A percentile compares a stretch with the other conserved stretches of the same genome.
Evolutionary conservation across 352 stramenopile genomes (phyloP).

Genomic region (Phytopythium mirpurense): DNA sequence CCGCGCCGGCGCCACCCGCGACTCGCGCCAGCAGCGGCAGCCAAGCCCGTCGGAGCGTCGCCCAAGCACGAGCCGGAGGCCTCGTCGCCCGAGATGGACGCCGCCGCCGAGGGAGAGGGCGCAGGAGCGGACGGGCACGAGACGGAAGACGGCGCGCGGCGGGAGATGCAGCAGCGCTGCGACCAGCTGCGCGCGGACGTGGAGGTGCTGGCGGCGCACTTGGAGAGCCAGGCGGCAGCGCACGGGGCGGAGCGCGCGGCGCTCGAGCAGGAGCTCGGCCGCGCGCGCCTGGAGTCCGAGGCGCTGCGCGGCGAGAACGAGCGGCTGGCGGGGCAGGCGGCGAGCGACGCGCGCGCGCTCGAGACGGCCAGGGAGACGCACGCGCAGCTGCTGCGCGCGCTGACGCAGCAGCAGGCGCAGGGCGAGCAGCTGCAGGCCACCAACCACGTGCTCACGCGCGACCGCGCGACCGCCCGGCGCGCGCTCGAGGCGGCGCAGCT

Average conservation of each 20-base stretch:
- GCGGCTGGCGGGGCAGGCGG: constrained; percentile 12
- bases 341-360: constrained; percentile 11
- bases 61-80: too few relatives aligned
- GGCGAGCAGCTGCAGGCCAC: constrained; percentile 25
- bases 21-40: too few relatives aligned
- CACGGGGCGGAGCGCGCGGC: constrained; percentile 22
- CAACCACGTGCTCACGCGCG: constrained; percentile 14
- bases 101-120: background rate
- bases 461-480: constrained; percentile 25
- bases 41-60: too few relatives aligned
- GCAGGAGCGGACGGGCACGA: background rate
- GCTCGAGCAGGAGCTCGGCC: constrained; percentile 25
- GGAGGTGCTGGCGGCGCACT: constrained; percentile 44
- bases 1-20: background rate
- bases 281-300: constrained; percentile 38
- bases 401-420: constrained; percentile 37
- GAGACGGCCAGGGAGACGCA: constrained; percentile 27
- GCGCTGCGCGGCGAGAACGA: constrained; percentile 36
- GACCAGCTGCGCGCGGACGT: constrained; percentile 53
- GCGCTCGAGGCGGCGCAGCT: constrained; percentile 42
- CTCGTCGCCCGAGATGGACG: constrained; percentile 13
- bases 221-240: constrained; percentile 31
- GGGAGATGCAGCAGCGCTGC: constrained; percentile 12
- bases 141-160: constrained; percentile 12
- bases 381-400: constrained; percentile 41